Evolutionary conservation across 768 basidiomycete genomes (phyloP).

Genomic region (Macrolepiota dolichaula): DNA sequence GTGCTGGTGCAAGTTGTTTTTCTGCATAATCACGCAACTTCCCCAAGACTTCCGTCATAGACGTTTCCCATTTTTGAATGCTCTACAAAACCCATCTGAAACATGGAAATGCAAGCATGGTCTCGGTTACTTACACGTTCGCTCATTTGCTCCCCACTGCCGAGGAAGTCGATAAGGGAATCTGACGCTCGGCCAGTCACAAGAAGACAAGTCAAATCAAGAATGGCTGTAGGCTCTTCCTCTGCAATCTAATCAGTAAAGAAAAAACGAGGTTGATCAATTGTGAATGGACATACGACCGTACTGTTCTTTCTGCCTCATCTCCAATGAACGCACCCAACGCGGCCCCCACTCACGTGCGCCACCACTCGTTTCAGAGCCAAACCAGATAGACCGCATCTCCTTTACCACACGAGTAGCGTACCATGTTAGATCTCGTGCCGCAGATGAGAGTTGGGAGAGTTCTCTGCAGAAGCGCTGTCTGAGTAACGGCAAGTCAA

Average conservation of each 20-base stretch:
- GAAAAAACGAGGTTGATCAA: slow-evolving; percentile 3
- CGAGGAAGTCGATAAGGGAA: slow-evolving; percentile 68
- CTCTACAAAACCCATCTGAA: slow-evolving; percentile 44
- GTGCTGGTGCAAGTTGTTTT: slow-evolving; percentile 66
- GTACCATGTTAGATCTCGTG: slow-evolving; percentile 73
- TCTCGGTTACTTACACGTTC: slow-evolving; percentile 55
- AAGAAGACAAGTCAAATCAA: slow-evolving; percentile 70
- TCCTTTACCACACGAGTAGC: slow-evolving; percentile 66
- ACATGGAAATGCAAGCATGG: slow-evolving; percentile 6
- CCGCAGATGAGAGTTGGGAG: slow-evolving; percentile 64
- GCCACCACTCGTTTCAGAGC: slow-evolving; percentile 60
- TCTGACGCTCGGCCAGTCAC: slow-evolving; percentile 72
- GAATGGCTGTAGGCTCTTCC: slow-evolving; percentile 55
- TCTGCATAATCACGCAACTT: slow-evolving; percentile 75
- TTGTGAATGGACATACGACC: slow-evolving; percentile 44
- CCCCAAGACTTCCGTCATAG: slow-evolving; percentile 63
- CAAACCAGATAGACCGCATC: slow-evolving; percentile 71
- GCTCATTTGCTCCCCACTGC: slow-evolving; percentile 76
- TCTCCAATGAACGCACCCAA: slow-evolving; percentile 67
- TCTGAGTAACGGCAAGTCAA: slow-evolving; percentile 57
- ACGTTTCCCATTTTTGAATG: slow-evolving; percentile 80
- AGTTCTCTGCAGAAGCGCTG: slow-evolving; percentile 60
- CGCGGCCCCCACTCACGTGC: slow-evolving; percentile 70
- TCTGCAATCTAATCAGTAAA: slow-evolving; percentile 35
- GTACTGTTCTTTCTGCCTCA: slow-evolving; percentile 61